Evolutionary conservation across 2,329 filamentous ascomycete genomes (phyloP).

Genomic region (Cladorrhinum sp.): DNA sequence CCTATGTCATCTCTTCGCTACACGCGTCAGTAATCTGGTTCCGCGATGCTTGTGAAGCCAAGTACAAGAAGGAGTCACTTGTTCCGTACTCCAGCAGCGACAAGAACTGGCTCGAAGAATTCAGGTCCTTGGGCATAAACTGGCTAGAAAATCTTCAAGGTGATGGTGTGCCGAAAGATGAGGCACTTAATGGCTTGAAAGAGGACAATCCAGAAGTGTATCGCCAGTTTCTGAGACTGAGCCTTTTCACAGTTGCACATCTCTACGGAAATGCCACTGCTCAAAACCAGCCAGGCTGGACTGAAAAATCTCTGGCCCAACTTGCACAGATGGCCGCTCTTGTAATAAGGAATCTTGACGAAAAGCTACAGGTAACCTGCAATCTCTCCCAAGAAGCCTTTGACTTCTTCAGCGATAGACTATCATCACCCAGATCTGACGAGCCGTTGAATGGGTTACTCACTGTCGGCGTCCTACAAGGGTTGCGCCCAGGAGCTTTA

Average conservation of each 20-base stretch:
- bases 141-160: constrained; percentile 17
- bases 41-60: constrained; percentile 38
- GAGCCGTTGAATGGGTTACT: constrained; percentile 12
- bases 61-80: constrained; percentile 18
- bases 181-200: background rate
- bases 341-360: constrained; percentile 30
- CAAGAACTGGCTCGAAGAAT: constrained; percentile 22
- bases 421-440: background rate
- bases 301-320: constrained; percentile 25
- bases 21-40: constrained; percentile 32
- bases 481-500: constrained; percentile 30
- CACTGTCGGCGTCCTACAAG: constrained; percentile 31
- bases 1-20: constrained; percentile 37
- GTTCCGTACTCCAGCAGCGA: constrained; percentile 12
- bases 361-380: constrained; percentile 28
- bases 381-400: constrained; percentile 28
- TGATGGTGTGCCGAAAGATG: background rate
- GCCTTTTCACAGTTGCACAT: constrained; percentile 37
- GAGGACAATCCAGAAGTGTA: constrained; percentile 25
- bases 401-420: constrained; percentile 24
- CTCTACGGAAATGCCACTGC: constrained; percentile 37
- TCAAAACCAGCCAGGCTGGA: constrained; percentile 16
- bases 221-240: constrained; percentile 37
- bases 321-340: constrained; percentile 31
- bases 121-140: constrained; percentile 26